Conservation (phyloP, 768 basidiomycete species). For the Rhizopogon vinicolor region DNA sequence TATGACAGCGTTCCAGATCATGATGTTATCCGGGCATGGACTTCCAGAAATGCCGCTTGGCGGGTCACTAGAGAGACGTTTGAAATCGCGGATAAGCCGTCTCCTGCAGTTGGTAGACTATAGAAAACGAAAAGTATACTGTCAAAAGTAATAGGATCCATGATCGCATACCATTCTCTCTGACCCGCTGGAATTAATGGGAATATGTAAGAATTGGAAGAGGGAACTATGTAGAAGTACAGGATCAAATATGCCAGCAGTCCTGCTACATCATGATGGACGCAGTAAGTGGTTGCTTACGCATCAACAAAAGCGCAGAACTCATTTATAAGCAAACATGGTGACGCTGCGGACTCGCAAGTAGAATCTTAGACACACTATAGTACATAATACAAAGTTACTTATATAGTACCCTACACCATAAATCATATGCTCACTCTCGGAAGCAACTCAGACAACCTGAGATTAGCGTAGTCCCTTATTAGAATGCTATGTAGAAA, state of each 20-base stretch:
- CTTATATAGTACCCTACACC: too few species aligned
- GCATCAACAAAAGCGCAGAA: too few species aligned
- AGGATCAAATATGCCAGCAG: not conserved
- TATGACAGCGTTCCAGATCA: slow-evolving; percentile 99
- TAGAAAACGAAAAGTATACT: not conserved
- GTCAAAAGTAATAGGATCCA: not conserved
- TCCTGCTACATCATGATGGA: too few species aligned
- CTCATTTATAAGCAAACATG: too few species aligned
- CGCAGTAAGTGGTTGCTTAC: too few species aligned
- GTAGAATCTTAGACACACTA: too few species aligned
- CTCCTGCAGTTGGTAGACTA: slow-evolving; percentile 93
- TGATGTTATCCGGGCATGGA: slow-evolving; percentile 97
- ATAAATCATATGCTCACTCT: too few species aligned
- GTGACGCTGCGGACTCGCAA: too few species aligned
- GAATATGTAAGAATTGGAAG: not conserved
- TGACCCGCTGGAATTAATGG: not conserved
- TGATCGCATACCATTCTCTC: slow-evolving; percentile 2
- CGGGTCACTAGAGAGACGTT: slow-evolving; percentile 89
- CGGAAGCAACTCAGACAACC: too few species aligned
- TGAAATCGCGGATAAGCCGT: slow-evolving; percentile 97
- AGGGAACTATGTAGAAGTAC: slow-evolving; percentile 5
- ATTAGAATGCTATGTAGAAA: too few species aligned
- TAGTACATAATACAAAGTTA: too few species aligned
- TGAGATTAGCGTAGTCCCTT: too few species aligned
- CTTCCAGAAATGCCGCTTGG: slow-evolving; percentile 96